Evolutionary conservation across 169 alveolate species (phyloP), one percentile per base, ranked within the genome.

Genomic region (Plasmodium gonderi): DNA sequence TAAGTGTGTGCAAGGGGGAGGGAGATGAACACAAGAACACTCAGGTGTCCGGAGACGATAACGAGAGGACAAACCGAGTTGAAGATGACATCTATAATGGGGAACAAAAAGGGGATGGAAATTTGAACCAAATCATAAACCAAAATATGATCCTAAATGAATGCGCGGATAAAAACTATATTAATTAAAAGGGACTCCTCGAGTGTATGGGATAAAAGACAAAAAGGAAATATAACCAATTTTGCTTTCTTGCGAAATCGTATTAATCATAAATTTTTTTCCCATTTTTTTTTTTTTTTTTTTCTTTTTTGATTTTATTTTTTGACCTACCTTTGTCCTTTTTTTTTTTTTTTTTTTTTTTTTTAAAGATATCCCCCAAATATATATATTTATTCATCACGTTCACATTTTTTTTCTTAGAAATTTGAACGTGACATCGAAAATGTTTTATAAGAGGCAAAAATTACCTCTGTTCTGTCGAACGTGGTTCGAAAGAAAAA

Each of bases 1-100:
- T 87, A 33, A 76, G 51, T 54, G 67, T 77, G 38, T 60, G 89
- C 17, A 51, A 75, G 64, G 90, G 68, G 33, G 90, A 87, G 33
- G 69, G 45, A 64, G 79, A 87, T 75, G 81, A 45, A 47, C 74
- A 69, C 7, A n/a, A n/a, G n/a, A n/a, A n/a, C n/a, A n/a, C n/a
- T n/a, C n/a, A n/a, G n/a, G n/a, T n/a, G n/a, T n/a, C n/a, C n/a
- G 49, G 36, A 49, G 64, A 60, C 38, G 20, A 68, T 20, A 23
- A 20, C 60, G 68, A 38, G 79, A 26, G 47, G 60, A 40, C 1
- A 38, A 31, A 69, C 23, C 51, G 23, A 12, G 51, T 40, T 14
- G 79, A 69, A 29, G 51, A 3, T 36, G 60, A 40, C 3, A 31
- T 26, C 60, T 31, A 33, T 1, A 69, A 2, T 36, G 49, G 9